phyloP scores from a whole-genome alignment of 768 basidiomycete species.

The Infundibulicybe gibba region DNA sequence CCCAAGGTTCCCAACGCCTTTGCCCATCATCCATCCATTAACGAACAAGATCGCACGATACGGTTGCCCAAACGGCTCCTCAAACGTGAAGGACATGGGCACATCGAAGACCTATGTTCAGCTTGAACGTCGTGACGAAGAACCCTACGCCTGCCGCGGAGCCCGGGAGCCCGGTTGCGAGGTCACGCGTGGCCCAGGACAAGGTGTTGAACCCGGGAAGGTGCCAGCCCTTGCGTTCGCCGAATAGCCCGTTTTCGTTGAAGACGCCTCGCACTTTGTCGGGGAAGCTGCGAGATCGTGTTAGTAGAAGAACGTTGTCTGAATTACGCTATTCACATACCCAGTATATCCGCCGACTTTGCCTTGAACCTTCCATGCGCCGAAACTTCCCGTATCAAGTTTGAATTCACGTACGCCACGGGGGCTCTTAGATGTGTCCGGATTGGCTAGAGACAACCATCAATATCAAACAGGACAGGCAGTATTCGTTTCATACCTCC shows the following conservation, averaged over 20 bases:
- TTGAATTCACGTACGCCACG: slow-evolving; percentile 77
- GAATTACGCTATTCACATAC: slow-evolving; percentile 29
- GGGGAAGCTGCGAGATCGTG: slow-evolving; percentile 49
- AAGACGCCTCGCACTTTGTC: slow-evolving; percentile 65
- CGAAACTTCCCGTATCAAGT: slow-evolving; percentile 59
- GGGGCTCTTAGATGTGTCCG: slow-evolving; percentile 73
- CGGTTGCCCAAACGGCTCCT: slow-evolving; percentile 52
- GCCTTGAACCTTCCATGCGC: slow-evolving; percentile 70
- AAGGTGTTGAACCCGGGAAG: slow-evolving; percentile 67
- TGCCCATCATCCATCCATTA: slow-evolving; percentile 93
- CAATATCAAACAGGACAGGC: too few species aligned
- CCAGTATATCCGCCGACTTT: slow-evolving; percentile 68
- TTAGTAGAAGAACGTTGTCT: background rate
- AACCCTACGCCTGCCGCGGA: slow-evolving; percentile 71
- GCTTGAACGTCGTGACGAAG: slow-evolving; percentile 71
- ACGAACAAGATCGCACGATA: slow-evolving; percentile 78
- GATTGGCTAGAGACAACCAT: too few species aligned
- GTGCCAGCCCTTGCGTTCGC: slow-evolving; percentile 75
- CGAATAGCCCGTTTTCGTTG: slow-evolving; percentile 71
- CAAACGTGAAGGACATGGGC: slow-evolving; percentile 70
- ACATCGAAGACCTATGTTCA: slow-evolving; percentile 64
- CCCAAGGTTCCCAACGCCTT: slow-evolving; percentile 69
- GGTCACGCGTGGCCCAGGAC: slow-evolving; percentile 53
- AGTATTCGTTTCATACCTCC: too few species aligned
- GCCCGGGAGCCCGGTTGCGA: slow-evolving; percentile 56